Percentiles rank a stretch among this genome's conserved stretches.
Conservation (phyloP, 306 rosid genomes). For the Rosa persica region DNA sequence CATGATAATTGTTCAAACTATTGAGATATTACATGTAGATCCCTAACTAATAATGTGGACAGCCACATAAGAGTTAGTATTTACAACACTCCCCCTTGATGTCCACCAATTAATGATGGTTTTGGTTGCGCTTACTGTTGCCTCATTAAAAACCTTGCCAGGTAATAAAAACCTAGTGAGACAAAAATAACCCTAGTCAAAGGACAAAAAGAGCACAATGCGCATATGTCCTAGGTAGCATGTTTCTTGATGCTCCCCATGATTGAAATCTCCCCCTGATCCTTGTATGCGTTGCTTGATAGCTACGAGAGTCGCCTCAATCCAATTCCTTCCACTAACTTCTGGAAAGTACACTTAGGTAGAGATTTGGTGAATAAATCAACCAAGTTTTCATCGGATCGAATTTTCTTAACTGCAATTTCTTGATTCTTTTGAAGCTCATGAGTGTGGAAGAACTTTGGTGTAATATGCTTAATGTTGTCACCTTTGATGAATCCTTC, state of each 20-base stretch:
- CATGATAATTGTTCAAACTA: too few species aligned
- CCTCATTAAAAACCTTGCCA: not conserved
- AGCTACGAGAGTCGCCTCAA: not conserved
- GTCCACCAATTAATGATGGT: too few species aligned
- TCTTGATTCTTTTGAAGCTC: not conserved
- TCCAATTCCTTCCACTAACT: not conserved
- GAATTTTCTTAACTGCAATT: not conserved
- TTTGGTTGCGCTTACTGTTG: not conserved
- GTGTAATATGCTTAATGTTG: not conserved
- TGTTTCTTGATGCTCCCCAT: not conserved
- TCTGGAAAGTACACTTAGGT: not conserved
- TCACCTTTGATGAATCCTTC: not conserved
- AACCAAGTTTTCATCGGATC: not conserved
- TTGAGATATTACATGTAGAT: too few species aligned
- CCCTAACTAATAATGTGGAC: too few species aligned
- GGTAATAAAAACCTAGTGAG: not conserved
- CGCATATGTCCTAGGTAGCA: not conserved
- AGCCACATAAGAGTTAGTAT: too few species aligned
- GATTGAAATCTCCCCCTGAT: not conserved
- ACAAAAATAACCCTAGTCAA: not conserved
- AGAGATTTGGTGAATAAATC: slow-evolving; percentile 10
- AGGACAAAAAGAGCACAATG: not conserved
- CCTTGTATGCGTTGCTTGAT: not conserved
- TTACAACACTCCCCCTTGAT: too few species aligned
- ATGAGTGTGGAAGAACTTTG: not conserved